Evolutionary conservation across 2,329 filamentous ascomycete species (phyloP).

Genomic region (Calonectria pteridis): DNA sequence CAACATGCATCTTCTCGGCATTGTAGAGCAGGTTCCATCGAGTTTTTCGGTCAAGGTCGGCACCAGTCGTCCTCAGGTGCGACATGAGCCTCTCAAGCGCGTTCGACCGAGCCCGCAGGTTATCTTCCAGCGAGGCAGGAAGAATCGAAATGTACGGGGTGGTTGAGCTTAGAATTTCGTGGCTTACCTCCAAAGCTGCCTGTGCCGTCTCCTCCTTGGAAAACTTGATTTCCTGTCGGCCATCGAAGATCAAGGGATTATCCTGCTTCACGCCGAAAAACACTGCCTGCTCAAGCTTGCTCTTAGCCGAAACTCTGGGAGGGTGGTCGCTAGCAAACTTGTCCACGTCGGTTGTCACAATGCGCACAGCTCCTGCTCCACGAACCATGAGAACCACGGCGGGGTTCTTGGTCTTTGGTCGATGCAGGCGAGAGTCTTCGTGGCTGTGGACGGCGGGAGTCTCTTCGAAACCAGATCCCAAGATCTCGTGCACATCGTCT

Average conservation of each 20-base stretch:
- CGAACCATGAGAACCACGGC: constrained; percentile 72
- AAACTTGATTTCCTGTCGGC: constrained; percentile 75
- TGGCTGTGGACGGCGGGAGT: constrained; percentile 49
- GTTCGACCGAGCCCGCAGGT: constrained; percentile 78
- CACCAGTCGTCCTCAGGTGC: constrained; percentile 76
- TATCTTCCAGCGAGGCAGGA: constrained; percentile 83
- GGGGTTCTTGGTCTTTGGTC: constrained; percentile 71
- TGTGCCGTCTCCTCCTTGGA: constrained; percentile 76
- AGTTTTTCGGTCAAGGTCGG: constrained; percentile 73
- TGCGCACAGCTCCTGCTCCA: constrained; percentile 71
- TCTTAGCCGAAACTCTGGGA: constrained; percentile 81
- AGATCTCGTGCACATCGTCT: constrained; percentile 72
- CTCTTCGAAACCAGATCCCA: constrained; percentile 75
- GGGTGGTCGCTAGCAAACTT: constrained; percentile 70
- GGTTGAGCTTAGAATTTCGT: constrained; percentile 83
- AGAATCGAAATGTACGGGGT: constrained; percentile 80
- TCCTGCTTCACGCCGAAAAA: constrained; percentile 88
- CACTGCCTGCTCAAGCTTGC: constrained; percentile 92
- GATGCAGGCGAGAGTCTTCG: constrained; percentile 64
- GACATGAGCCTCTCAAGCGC: constrained; percentile 82
- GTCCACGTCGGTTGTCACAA: constrained; percentile 70
- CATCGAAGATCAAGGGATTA: constrained; percentile 89
- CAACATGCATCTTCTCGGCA: constrained; percentile 90
- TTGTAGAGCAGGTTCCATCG: constrained; percentile 89
- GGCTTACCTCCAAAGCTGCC: constrained; percentile 83